Evolutionary conservation across 1,139 yeast genomes (phyloP), one percentile per base, ranked within the genome.

Genomic region (Debaryomyces nepalensis): DNA sequence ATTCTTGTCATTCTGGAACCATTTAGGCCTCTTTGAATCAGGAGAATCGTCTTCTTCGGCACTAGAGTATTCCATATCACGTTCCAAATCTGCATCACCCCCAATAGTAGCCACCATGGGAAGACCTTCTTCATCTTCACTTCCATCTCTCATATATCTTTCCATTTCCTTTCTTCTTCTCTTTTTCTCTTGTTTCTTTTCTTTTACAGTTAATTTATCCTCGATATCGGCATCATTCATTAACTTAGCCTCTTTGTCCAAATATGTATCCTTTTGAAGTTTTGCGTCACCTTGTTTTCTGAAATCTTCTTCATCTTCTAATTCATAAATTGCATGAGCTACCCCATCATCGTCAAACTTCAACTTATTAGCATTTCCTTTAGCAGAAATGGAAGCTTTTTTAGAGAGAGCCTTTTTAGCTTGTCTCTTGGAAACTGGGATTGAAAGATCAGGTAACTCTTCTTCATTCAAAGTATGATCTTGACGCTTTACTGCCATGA

Each of bases 311-410:
- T 90, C 97, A 51, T 85, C 89, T 59, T 89, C 93, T 47, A 93
- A 74, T 64, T 93, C 98, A 58, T 93, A 93, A 10, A 91, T 73
- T 10, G 95, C 87, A 64, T 91, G 98, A 0, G 98, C 84, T 6
- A 75, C 73, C 31, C 99, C 99, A 2, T 93, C 97, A 50, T 93
- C 99, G 59, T 93, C 99, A 61, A 93, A 93, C 43, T 79, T 76
- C 53, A 93, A 66, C 62, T 89, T 93, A 23, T 88, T 80, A 12
- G 97, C 84, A 47, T 81, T 79, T 6, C 90, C 87, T 47, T 78
- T 79, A 16, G 76, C 66, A 24, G 81, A 65, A n/a, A 82, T 59
- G n/a, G 87, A 77, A 10, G 83, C 81, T 61, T 91, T 93, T 68
- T 86, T 90, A 7, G 97, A 87, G 39, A 90, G 73, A 0, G 98